These are phyloP conservation scores for Dioscorea dumetorum DNA, from an alignment of 106 monocot genomes.

Conservation along the genomic window DNA sequence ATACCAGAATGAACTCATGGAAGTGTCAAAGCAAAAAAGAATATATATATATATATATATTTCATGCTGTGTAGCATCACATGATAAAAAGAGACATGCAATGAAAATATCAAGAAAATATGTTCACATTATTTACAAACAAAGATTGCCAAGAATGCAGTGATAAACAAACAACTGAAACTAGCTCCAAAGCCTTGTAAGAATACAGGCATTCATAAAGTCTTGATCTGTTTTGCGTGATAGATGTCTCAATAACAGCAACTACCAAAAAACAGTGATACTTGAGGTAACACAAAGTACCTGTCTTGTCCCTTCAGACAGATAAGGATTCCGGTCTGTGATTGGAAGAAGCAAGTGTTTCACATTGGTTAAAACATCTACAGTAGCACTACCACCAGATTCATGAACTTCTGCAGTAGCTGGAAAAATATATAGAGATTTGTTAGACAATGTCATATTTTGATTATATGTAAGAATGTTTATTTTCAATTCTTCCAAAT, in stretches of 20 bases:
- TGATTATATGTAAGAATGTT: no score
- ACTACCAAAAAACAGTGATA: neutral
- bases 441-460: no score
- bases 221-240: no score
- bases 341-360: constrained; percentile 80
- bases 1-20: neutral
- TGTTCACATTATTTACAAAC: no score
- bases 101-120: no score
- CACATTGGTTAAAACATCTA: constrained; percentile 34
- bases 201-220: neutral
- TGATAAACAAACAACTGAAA: neutral
- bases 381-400: constrained; percentile 24
- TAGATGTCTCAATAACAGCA: neutral
- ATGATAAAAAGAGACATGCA: no score
- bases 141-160: neutral
- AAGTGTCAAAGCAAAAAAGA: neutral
- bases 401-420: constrained; percentile 47
- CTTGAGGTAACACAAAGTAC: constrained; percentile 9
- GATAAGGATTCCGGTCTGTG: constrained; percentile 65
- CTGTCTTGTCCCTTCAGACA: constrained; percentile 82
- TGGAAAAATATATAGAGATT: constrained; percentile 9
- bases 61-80: no score
- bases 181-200: neutral
- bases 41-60: no score
- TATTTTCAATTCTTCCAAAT: no score